phyloP scores from a whole-genome alignment of 176 grass and related monocot species.

The Eragrostis curvula region DNA sequence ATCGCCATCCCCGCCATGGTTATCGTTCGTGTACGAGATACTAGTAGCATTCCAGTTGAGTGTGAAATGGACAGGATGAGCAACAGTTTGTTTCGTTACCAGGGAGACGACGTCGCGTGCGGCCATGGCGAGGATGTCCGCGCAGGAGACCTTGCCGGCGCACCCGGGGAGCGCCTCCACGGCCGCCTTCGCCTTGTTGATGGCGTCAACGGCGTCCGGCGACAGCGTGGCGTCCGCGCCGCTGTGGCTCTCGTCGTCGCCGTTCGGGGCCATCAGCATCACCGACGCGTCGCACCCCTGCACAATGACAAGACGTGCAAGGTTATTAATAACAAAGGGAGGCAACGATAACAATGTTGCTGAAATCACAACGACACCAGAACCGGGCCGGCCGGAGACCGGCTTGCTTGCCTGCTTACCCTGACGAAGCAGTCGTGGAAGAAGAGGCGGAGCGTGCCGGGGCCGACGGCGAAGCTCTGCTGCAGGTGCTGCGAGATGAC shows the following conservation, averaged over 20 bases:
- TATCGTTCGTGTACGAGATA: background rate
- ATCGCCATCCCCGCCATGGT: background rate
- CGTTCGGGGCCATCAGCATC: slow-evolving; percentile 65
- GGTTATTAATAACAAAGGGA: no score
- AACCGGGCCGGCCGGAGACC: background rate
- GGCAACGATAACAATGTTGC: no score
- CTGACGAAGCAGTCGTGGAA: slow-evolving; percentile 93
- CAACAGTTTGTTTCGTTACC: slow-evolving; percentile 24
- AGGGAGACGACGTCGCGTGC: slow-evolving; percentile 84
- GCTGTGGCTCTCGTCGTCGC: slow-evolving; percentile 78
- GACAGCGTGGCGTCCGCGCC: slow-evolving; percentile 83
- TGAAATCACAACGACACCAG: no score
- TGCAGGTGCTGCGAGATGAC: slow-evolving; percentile 70
- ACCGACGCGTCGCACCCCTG: slow-evolving; percentile 86
- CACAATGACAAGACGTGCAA: no score
- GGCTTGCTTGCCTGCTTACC: slow-evolving; percentile 25
- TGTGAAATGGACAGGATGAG: background rate
- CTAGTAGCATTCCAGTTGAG: background rate
- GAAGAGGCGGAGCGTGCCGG: slow-evolving; percentile 85
- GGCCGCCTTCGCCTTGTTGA: slow-evolving; percentile 80
- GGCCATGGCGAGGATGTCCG: slow-evolving; percentile 90
- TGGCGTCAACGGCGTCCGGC: slow-evolving; percentile 72
- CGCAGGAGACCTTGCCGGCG: slow-evolving; percentile 82
- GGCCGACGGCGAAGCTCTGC: slow-evolving; percentile 81
- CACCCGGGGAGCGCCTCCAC: slow-evolving; percentile 73